These are phyloP conservation scores for Piromyces finnis DNA, from an alignment of 192 early-diverging fungal species.

Conservation along the genomic window DNA sequence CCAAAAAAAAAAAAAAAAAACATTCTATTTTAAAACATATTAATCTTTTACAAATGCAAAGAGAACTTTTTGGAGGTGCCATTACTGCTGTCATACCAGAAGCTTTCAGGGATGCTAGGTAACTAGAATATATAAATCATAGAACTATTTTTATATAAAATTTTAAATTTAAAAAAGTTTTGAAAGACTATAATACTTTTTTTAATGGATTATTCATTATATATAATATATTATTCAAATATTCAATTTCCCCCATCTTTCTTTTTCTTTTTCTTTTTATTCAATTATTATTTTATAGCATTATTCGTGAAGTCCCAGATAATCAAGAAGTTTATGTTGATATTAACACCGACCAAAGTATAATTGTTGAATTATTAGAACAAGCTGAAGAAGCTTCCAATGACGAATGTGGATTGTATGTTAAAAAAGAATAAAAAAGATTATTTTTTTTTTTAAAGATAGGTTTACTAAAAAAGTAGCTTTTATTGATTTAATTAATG, in stretches of 20 bases:
- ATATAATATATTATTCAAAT: background rate
- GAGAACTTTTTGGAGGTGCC: slow-evolving; percentile 50
- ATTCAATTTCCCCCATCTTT: background rate
- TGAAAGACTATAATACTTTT: too few species aligned
- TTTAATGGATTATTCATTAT: background rate
- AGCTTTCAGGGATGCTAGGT: slow-evolving; percentile 36
- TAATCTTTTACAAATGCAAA: too few species aligned
- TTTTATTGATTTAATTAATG: too few species aligned
- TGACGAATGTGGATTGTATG: slow-evolving; percentile 32
- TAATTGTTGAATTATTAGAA: slow-evolving; percentile 79
- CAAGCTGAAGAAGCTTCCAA: slow-evolving; percentile 19
- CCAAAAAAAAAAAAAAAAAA: too few species aligned
- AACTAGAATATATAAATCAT: background rate
- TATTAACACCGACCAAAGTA: slow-evolving; percentile 44
- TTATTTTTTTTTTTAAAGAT: too few species aligned
- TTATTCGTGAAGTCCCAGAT: slow-evolving; percentile 67
- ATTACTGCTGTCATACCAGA: slow-evolving; percentile 37
- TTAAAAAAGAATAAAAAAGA: too few species aligned
- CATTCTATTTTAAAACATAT: too few species aligned
- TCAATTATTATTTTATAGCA: slow-evolving; percentile 14
- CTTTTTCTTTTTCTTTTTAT: too few species aligned
- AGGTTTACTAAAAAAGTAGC: too few species aligned
- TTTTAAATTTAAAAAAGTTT: background rate
- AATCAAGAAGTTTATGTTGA: slow-evolving; percentile 85
- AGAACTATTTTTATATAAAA: background rate